A percentile compares a stretch with the other conserved stretches of the same genome.
These are phyloP conservation scores for Globisporangium acanthophoron DNA, from an alignment of 352 stramenopile genomes.

Conservation along the genomic window DNA sequence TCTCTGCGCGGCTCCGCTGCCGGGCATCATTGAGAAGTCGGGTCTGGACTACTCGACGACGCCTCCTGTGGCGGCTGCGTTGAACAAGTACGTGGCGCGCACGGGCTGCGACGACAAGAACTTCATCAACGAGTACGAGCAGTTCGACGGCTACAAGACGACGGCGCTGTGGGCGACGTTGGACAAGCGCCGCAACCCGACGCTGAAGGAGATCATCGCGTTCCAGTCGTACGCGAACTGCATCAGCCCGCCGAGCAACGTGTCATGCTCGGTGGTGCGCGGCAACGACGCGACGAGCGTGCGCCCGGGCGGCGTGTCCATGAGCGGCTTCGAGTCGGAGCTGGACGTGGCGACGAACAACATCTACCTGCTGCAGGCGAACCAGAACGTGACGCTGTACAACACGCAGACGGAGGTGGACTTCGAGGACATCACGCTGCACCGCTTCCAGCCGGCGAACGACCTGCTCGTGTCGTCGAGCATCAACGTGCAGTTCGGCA, in stretches of 20 bases:
- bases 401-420: constrained; percentile 37
- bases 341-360: constrained; percentile 26
- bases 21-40: constrained; percentile 44
- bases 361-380: constrained; percentile 51
- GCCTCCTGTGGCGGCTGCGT: constrained; percentile 15
- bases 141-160: constrained; percentile 38
- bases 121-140: constrained; percentile 44
- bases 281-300: constrained; percentile 51
- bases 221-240: constrained; percentile 55
- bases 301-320: constrained; percentile 32
- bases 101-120: constrained; percentile 55
- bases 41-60: constrained; percentile 42
- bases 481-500: constrained; percentile 30
- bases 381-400: constrained; percentile 56
- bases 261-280: constrained; percentile 47
- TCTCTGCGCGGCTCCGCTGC: constrained; percentile 49
- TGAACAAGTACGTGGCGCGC: constrained; percentile 35
- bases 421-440: constrained; percentile 39
- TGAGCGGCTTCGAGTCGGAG: constrained; percentile 41
- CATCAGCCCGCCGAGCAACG: constrained; percentile 32
- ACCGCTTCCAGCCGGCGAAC: constrained; percentile 39
- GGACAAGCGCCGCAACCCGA: constrained; percentile 40
- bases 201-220: constrained; percentile 32
- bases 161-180: constrained; percentile 40
- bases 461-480: constrained; percentile 24